Evolutionary conservation across 345 rosid species (phyloP).

Genomic region (Arabidopsis thaliana): TAIR10.1 NC_003074.8:1054501-1055000

Average conservation of each 20-base stretch:
- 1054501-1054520: constrained; percentile 99
- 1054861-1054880: constrained; percentile 96
- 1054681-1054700: constrained; percentile 30
- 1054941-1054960: constrained; percentile 47
- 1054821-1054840: constrained; percentile 68
- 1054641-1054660: constrained; percentile 96
- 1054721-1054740: constrained; percentile 7
- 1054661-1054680: constrained; percentile 71
- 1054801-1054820: constrained; percentile 66
- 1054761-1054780: constrained; percentile 98
- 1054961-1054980: constrained; percentile 8
- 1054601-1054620: constrained; percentile 95
- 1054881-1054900: constrained; percentile 89
- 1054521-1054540: constrained; percentile 64
- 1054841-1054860: constrained; percentile 80
- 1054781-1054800: constrained; percentile 83
- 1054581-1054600: constrained; percentile 96
- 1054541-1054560: constrained; percentile 92
- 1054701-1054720: constrained; percentile 2
- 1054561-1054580: constrained; percentile 97
- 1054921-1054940: constrained; percentile 63
- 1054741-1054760: constrained; percentile 66
- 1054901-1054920: constrained; percentile 54
- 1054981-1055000: constrained; percentile 24
- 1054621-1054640: constrained; percentile 95